Conservation (phyloP, 768 basidiomycete species). For the Macrolepiota fuliginosa region DNA sequence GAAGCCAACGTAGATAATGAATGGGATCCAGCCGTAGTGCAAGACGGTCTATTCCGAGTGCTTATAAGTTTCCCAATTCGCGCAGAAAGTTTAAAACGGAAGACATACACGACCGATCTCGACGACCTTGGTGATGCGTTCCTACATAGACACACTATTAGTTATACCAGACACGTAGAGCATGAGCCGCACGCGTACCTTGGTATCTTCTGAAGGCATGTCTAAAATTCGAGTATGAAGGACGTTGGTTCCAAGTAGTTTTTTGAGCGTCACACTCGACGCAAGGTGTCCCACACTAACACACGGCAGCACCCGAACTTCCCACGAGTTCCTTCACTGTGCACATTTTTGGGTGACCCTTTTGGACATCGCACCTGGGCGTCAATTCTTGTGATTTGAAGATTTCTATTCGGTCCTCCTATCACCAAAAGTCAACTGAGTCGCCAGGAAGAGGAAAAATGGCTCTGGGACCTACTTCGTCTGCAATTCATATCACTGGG, state of each 20-base stretch:
- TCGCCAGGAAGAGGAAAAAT: constrained; percentile 22
- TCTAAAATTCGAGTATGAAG: constrained; percentile 10
- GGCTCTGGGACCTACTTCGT: constrained; percentile 48
- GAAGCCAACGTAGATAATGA: constrained; percentile 95
- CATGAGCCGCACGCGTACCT: constrained; percentile 42
- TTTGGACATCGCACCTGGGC: constrained; percentile 5
- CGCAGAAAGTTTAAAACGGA: neutral
- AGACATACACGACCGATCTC: constrained; percentile 76
- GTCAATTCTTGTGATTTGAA: constrained; percentile 14
- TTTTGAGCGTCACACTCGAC: constrained; percentile 16
- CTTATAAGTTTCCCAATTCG: neutral
- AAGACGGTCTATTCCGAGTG: constrained; percentile 63
- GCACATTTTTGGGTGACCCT: constrained; percentile 28
- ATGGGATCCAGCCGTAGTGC: constrained; percentile 95
- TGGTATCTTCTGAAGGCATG: constrained; percentile 93
- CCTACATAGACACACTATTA: constrained; percentile 39
- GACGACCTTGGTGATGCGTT: constrained; percentile 78
- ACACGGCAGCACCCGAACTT: constrained; percentile 9
- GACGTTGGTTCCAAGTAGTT: constrained; percentile 15
- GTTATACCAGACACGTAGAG: neutral
- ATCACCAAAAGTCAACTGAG: constrained; percentile 16
- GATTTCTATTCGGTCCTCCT: constrained; percentile 15
- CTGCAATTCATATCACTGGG: constrained; percentile 47
- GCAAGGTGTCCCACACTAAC: neutral
- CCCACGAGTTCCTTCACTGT: constrained; percentile 31